Percentiles rank a stretch among this genome's conserved stretches.
Conservation (phyloP, 768 basidiomycete species). For the Boletus bicolor region DNA sequence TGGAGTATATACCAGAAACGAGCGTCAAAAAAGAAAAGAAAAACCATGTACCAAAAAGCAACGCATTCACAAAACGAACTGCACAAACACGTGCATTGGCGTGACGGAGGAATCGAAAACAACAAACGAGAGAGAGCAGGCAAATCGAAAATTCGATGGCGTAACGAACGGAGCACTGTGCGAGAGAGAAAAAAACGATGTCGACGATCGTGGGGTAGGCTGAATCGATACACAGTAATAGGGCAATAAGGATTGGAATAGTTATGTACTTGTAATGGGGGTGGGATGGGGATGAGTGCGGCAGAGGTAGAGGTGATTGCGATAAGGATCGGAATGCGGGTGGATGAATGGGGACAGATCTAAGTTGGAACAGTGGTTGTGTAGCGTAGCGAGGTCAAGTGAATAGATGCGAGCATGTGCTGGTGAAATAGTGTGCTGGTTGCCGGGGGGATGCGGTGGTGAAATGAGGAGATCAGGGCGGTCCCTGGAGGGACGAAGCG, state of each 20-base stretch:
- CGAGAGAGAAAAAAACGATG: not conserved
- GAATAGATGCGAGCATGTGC: conserved; percentile 29
- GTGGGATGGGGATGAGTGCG: not conserved
- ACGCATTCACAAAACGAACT: conserved; percentile 21
- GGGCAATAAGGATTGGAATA: conserved; percentile 28
- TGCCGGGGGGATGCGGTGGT: conserved; percentile 3
- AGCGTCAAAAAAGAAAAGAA: conserved; percentile 13
- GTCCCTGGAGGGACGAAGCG: not conserved
- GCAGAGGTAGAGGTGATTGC: conserved; percentile 10
- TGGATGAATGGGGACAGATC: conserved; percentile 22
- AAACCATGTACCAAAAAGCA: conserved; percentile 15
- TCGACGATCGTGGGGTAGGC: conserved; percentile 10
- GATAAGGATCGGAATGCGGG: conserved; percentile 15
- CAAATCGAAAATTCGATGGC: conserved; percentile 16
- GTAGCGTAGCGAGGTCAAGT: conserved; percentile 11
- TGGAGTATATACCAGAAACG: conserved; percentile 11
- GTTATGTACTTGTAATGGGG: conserved; percentile 22
- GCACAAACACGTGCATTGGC: not conserved
- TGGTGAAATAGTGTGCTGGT: conserved; percentile 21
- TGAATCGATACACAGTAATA: conserved; percentile 26
- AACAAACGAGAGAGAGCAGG: conserved; percentile 11
- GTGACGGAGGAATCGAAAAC: conserved; percentile 9
- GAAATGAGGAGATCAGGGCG: not conserved
- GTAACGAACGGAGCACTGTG: conserved; percentile 21
- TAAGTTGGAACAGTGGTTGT: conserved; percentile 18